Evolutionary conservation across 2,329 filamentous ascomycete species (phyloP), one percentile per base, ranked within the genome.

Genomic region (Aspergillus aculeatus): DNA sequence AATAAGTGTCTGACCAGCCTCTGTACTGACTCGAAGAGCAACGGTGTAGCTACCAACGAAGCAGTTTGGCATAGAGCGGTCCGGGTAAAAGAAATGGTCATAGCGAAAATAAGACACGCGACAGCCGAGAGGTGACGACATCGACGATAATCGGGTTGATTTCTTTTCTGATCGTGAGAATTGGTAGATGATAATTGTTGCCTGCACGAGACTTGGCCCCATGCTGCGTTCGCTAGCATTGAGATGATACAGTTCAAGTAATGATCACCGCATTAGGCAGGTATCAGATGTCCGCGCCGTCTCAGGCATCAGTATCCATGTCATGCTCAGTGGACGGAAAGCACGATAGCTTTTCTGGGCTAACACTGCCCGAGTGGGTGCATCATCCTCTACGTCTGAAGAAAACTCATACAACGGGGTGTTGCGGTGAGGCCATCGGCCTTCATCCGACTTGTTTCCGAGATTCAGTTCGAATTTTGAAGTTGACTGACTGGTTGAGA

Each of bases 21-120:
- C 24, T 14, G 31, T 16, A 14, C 32, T 44, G 38, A 29, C 26
- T 47, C 52, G 41, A 54, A 54, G 14, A 31, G 29, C 44, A 47
- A 35, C 31, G n/a, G 32, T 48, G 53, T 29, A 32, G 32, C 31
- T 55, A 47, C 47, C 44, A 12, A 26, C n/a, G 10, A 5, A 19
- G 23, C 41, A 16, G 11, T 26, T 44, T n/a, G 41, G 41, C 31
- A 48, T 31, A 31, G 53, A 55, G 32, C 53, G 29, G 44, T 44
- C 53, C 53, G 53, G 53, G 26, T 55, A 55, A 48, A 55, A 31
- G 38, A 47, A 54, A 47, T 41, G 38, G 47, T 10, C 23, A 32
- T 35, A 24, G 14, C 38, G 38, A 19, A 44, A 44, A 16, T 12
- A n/a, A 41, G n/a, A 44, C 32, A 26, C 48, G 24, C 44, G 53